Percentiles rank a stretch among this genome's conserved stretches.
Evolutionary conservation across 2,329 filamentous ascomycete genomes (phyloP).

Genomic region (Akanthomyces muscarius): DNA sequence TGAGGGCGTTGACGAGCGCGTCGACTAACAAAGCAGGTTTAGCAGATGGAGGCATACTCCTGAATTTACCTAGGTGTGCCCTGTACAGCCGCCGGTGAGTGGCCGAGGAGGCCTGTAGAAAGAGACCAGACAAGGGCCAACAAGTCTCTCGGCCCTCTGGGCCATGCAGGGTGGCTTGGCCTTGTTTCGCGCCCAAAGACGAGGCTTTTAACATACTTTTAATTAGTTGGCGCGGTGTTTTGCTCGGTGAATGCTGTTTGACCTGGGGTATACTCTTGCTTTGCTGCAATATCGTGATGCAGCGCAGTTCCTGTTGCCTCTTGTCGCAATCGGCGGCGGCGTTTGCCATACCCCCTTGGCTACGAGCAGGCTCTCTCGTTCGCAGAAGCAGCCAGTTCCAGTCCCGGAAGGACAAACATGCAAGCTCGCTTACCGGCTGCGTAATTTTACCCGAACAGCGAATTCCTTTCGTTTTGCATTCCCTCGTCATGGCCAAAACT

Average conservation of each 20-base stretch:
- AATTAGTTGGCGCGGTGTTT: too few species aligned
- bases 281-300: neutral
- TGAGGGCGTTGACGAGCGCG: neutral
- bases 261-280: neutral
- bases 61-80: neutral
- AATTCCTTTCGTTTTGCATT: neutral
- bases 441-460: neutral
- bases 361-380: too few species aligned
- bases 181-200: neutral
- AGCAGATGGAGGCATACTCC: neutral
- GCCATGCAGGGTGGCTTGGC: too few species aligned
- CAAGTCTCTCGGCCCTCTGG: neutral
- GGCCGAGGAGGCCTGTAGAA: neutral
- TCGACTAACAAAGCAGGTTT: neutral
- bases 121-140: neutral
- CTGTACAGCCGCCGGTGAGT: neutral
- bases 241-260: neutral
- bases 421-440: too few species aligned
- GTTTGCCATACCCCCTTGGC: neutral
- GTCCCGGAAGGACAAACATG: too few species aligned
- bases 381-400: too few species aligned
- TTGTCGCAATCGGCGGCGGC: neutral
- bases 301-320: neutral
- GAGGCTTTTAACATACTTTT: neutral
- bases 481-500: conserved; percentile 11